phyloP scores from a whole-genome alignment of 1,284 basidiomycete genomes.

The Leccinum variabile region DNA sequence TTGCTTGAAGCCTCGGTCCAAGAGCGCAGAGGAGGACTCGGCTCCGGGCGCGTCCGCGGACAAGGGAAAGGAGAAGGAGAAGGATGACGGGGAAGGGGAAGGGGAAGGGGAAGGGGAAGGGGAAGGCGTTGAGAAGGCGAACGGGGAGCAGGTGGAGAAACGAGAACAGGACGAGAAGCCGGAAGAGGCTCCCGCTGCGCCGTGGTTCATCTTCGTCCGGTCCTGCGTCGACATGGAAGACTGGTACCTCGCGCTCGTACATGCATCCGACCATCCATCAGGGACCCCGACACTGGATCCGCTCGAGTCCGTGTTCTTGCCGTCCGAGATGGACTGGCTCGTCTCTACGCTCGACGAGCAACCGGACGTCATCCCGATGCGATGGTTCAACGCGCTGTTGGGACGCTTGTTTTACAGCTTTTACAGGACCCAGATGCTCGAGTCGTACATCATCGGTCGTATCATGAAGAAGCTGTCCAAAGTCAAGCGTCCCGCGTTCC shows the following conservation, averaged over 20 bases:
- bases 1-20: conserved; percentile 61
- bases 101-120: background rate
- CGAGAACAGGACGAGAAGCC: conserved; percentile 48
- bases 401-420: conserved; percentile 92
- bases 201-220: conserved; percentile 44
- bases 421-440: conserved; percentile 81
- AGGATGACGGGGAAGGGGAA: conserved; percentile 12
- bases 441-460: conserved; percentile 82
- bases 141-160: conserved; percentile 37
- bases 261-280: conserved; percentile 62
- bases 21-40: conserved; percentile 27
- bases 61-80: conserved; percentile 28
- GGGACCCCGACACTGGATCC: conserved; percentile 55
- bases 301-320: conserved; percentile 68
- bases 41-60: conserved; percentile 48
- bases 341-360: no score
- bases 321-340: conserved; percentile 81
- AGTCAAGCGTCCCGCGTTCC: conserved; percentile 84
- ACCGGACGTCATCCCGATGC: conserved; percentile 74
- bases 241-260: conserved; percentile 89
- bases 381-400: conserved; percentile 94
- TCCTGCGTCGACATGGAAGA: conserved; percentile 42
- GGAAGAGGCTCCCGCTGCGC: conserved; percentile 51
- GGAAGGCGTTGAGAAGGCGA: conserved; percentile 40
- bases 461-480: conserved; percentile 94